Conservation (phyloP, 441 rosid genomes). For the Adansonia rubrostipa region DNA sequence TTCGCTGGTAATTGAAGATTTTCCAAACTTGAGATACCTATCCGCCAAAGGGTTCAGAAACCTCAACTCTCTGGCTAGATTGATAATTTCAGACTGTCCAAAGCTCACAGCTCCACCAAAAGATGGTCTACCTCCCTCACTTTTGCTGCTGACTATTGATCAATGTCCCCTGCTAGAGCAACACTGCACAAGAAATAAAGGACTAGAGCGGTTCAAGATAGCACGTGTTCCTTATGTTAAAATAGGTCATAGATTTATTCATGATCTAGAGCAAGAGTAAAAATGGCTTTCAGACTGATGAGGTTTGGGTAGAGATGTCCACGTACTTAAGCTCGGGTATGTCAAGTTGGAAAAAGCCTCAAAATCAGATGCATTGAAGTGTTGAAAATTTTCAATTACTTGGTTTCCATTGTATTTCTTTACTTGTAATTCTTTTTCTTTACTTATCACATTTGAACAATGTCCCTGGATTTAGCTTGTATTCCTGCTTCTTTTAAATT, state of each 20-base stretch:
- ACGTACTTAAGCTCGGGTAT: not conserved
- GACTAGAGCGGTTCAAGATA: constrained; percentile 16
- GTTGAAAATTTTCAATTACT: too few relatives aligned
- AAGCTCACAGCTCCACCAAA: not conserved
- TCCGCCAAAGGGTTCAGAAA: not conserved
- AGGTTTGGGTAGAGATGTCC: not conserved
- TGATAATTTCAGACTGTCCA: not conserved
- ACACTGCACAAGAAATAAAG: not conserved
- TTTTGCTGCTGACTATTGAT: not conserved
- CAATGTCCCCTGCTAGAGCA: not conserved
- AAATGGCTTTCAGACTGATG: not conserved
- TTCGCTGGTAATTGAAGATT: not conserved
- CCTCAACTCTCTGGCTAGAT: constrained; percentile 2
- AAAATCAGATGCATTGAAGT: not conserved
- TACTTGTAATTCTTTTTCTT: not conserved
- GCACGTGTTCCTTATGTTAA: not conserved
- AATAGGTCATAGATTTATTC: not conserved
- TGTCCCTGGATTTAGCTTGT: not conserved
- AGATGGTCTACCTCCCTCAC: constrained; percentile 3
- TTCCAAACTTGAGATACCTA: not conserved
- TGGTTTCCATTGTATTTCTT: not conserved
- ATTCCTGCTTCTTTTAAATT: not conserved
- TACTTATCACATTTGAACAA: not conserved
- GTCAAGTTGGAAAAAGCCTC: not conserved
- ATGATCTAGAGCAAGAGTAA: not conserved